Base-by-base conservation (phyloP, 202 grass and related monocot genomes). In the Saccharum hybrid region DNA sequence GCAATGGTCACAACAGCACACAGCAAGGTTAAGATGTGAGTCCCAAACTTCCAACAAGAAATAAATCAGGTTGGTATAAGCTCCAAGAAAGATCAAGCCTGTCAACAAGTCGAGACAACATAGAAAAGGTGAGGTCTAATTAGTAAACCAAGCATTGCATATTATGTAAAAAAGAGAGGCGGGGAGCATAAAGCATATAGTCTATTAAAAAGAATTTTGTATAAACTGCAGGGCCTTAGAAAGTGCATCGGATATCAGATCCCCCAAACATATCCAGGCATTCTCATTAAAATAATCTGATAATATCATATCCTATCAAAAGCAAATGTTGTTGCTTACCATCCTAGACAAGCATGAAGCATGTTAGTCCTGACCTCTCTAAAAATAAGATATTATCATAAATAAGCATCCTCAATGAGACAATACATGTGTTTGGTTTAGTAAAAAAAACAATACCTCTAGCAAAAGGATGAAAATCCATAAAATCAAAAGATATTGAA, bases 21-120 rank as follows among this genome's bases (percentile, higher is more conserved):
- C 71, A 87, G 76, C 88, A 90, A 90, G 88, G 88, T 90, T 90
- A 97, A 99, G 90, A 60, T 60, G 87, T 96, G 91, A 92, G 92
- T 87, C 84, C 93, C 88, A 94, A 99, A 94, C 89, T 93, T 98
- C 89, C 89, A 92, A 94, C 80, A 93, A 86, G 83, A 92, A 92
- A 88, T 87, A 91, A 98, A 92, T 91, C 88, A 94, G 83, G 85
- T 88, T 65, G 84, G 84, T 78, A 84, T 90, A 88, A 96, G 93
- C 96, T 93, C 91, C 96, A 90, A 92, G 84, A 93, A 89, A 98
- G 89, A 85, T 90, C 82, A 94, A 81, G 91, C 91, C 96, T 99
- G 96, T 81, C 86, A 90, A 92, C 92, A 54, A 90, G 78, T 83
- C 76, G 52, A 90, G 76, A 84, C 60, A 85, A 82, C 76, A 69